These are phyloP conservation scores for Atractiella rhizophila DNA, from an alignment of 768 basidiomycete species.

Conservation along the genomic window DNA sequence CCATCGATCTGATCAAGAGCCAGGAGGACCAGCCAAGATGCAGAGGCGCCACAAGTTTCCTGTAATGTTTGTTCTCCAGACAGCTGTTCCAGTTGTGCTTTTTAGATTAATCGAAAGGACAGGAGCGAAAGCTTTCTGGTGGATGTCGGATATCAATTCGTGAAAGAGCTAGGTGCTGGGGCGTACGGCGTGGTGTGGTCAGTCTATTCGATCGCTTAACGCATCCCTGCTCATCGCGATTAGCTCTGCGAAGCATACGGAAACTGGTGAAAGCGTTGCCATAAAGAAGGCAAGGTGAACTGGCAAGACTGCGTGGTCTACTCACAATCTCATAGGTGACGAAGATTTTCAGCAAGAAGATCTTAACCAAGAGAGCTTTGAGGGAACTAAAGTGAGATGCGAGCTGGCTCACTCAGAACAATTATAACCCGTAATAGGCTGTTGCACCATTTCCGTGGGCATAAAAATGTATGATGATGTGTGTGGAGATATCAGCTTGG, in stretches of 20 bases:
- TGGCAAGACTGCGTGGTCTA: not conserved
- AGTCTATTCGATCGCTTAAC: not conserved
- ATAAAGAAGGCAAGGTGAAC: constrained; percentile 67
- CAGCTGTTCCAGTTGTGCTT: too few species aligned
- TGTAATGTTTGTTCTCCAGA: too few species aligned
- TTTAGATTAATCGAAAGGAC: too few species aligned
- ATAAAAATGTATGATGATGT: constrained; percentile 58
- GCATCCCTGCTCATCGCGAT: not conserved
- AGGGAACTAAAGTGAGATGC: constrained; percentile 42
- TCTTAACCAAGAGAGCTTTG: constrained; percentile 85
- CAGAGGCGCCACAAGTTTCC: too few species aligned
- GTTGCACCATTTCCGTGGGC: constrained; percentile 88
- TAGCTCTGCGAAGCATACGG: constrained; percentile 32
- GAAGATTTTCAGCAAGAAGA: constrained; percentile 34
- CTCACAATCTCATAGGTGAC: constrained; percentile 16
- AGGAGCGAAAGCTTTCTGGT: too few species aligned
- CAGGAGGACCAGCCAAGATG: too few species aligned
- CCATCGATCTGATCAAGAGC: too few species aligned
- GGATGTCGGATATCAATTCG: too few species aligned
- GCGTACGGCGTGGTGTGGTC: constrained; percentile 37
- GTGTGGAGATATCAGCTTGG: not conserved
- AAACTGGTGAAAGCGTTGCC: constrained; percentile 66
- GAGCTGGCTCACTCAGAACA: constrained; percentile 6
- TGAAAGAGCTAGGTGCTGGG: constrained; percentile 84
- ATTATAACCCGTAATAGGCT: constrained; percentile 29